phyloP scores from a whole-genome alignment of 306 rosid genomes.

The Acacia melanoxylon region DNA sequence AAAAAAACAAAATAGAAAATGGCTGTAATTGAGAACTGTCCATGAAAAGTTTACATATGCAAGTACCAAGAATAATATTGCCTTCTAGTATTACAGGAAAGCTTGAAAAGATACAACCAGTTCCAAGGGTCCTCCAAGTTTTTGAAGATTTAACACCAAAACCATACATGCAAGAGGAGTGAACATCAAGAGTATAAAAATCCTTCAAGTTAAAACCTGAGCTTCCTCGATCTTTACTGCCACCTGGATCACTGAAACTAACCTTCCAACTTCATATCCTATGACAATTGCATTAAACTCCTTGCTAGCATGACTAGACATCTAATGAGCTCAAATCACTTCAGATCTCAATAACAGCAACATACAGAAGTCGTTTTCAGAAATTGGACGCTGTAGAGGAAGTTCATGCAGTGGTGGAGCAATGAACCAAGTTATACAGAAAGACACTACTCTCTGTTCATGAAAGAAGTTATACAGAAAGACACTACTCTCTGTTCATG shows the following conservation, averaged over 20 bases:
- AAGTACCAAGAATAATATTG: not conserved
- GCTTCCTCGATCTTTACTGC: not conserved
- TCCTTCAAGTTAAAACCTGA: not conserved
- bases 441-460: not conserved
- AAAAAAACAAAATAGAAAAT: no score
- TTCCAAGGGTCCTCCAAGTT: not conserved
- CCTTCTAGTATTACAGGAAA: not conserved
- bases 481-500: not conserved
- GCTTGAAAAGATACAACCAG: not conserved
- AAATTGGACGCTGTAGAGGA: not conserved
- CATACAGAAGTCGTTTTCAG: not conserved
- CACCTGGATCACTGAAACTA: not conserved
- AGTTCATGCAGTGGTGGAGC: not conserved
- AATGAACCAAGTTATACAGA: not conserved
- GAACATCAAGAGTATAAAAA: not conserved
- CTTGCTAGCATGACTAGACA: not conserved
- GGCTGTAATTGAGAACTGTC: not conserved
- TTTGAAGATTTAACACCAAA: not conserved
- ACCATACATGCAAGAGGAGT: not conserved
- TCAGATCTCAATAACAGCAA: not conserved
- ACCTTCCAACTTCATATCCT: not conserved
- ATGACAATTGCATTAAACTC: not conserved
- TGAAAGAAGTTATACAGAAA: not conserved
- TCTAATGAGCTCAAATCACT: not conserved
- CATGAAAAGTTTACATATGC: not conserved